Evolutionary conservation across 2,329 filamentous ascomycete genomes (phyloP), one percentile per base, ranked within the genome.

Genomic region (Calonectria honghensis): DNA sequence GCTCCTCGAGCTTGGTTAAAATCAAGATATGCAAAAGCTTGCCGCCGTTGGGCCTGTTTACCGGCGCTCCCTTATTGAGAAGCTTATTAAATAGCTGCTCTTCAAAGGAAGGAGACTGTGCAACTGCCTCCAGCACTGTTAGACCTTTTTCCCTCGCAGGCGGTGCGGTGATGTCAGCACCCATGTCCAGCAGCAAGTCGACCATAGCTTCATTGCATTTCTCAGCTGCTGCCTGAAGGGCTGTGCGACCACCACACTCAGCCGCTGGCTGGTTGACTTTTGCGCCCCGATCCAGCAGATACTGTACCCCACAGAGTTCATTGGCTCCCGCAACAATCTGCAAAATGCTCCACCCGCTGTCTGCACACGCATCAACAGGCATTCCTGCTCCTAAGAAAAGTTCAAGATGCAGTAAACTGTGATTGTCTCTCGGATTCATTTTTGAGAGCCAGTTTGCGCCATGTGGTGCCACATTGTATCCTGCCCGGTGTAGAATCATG

Each of bases 1-100:
- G 18, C 41, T 48, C 20, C 6, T n/a, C 2, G 5, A 1, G 9
- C 3, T 9, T 1, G 6, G 0, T 10, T 20, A 4, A 0, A 48
- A 48, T 48, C 41, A 48, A 24, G 20, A 2, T 0, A 24, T 48
- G 45, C 10, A 48, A 24, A 24, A 48, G 20, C 9, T 10, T 4
- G n/a, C 3, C 13, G 45, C 45, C n/a, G n/a, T 24, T 24, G n/a
- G 45, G n/a, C 9, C 45, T 20, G 13, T 48, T 48, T 4, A 13
- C 2, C 7, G 10, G 20, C 1, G 45, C 45, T 48, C 45, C 45
- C n/a, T 48, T 48, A 1, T 24, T 48, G 10, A 48, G 45, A 2
- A 48, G 9, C n/a, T 48, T 48, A 1, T 48, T 13, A 4, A 48
- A 24, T 1, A 24, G 24, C 24, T 24, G 24, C 24, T 24, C 24